Evolutionary conservation across 2,329 filamentous ascomycete genomes (phyloP), one percentile per base, ranked within the genome.

Genomic region (Pseudogymnoascus sp.): DNA sequence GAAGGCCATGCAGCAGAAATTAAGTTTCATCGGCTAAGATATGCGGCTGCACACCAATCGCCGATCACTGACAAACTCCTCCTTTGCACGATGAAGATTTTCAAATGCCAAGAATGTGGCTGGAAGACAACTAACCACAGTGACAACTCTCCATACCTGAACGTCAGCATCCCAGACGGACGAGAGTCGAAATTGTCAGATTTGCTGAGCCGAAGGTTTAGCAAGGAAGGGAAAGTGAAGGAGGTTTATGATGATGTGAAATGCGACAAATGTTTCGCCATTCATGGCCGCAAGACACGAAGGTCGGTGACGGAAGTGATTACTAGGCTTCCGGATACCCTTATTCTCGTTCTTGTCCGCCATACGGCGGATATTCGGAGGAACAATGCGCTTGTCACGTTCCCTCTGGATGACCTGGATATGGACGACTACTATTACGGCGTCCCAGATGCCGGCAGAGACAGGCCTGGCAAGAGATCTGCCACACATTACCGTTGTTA

Each of bases 111-210:
- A 46, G 21, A 36, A 7, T 63, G 62, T 62, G 56, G 59, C 28
- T 46, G 92, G 63, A 78, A 96, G 16, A 85, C 88, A 66, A 86
- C 96, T 75, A 89, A 90, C 71, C 85, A 87, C 4, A 89, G 89
- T 73, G 82, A 81, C 12, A 42, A 81, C 78, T 67, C 81, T 76
- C 14, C 81, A 82, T 65, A 67, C 60, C 80, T 79, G 62, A 82
- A 37, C 12, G 36, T 46, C 38, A 46, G 40, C 60, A 34, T 62
- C n/a, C 38, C 60, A 42, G 34, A 62, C 18, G 37, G 60, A 16
- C 42, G 60, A 23, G 60, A 56, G 37, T 37, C 38, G 28, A 34
- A 34, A 50, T 37, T 56, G 36, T 50, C 28, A 18, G 42, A 56
- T 12, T 25, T 44, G 14, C 42, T 62, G 11, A 23, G 28, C 14